Conservation (phyloP, 306 rosid genomes). For the Begonia fuchsioides region DNA sequence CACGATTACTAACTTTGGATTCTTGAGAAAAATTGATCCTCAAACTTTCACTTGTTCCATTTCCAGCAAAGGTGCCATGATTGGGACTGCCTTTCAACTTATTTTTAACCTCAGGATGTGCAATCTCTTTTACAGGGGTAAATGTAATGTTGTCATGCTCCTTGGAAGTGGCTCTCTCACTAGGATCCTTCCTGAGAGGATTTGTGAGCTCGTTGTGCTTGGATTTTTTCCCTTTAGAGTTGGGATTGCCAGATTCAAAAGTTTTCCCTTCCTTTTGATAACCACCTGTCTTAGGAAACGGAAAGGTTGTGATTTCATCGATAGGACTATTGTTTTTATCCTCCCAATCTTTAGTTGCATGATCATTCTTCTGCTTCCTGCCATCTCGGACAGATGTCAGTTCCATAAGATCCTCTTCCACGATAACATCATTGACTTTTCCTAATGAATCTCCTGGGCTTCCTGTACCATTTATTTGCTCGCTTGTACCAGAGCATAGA, state of each 20-base stretch:
- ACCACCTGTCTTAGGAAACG: slow-evolving; percentile 28
- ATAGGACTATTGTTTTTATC: slow-evolving; percentile 21
- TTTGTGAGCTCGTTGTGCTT: slow-evolving; percentile 27
- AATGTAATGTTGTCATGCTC: slow-evolving; percentile 33
- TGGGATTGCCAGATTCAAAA: slow-evolving; percentile 21
- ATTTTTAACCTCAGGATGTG: slow-evolving; percentile 28
- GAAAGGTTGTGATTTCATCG: slow-evolving; percentile 19
- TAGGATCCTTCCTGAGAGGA: slow-evolving; percentile 29
- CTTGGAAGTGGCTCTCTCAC: slow-evolving; percentile 19
- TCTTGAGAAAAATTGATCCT: slow-evolving; percentile 22
- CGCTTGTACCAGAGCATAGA: slow-evolving; percentile 26
- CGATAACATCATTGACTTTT: slow-evolving; percentile 20
- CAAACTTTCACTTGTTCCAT: slow-evolving; percentile 33
- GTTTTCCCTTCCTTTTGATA: slow-evolving; percentile 23
- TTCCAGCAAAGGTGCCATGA: slow-evolving; percentile 17
- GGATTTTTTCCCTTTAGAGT: slow-evolving; percentile 30
- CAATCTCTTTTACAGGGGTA: slow-evolving; percentile 27
- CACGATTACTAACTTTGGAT: slow-evolving; percentile 34
- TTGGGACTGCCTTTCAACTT: slow-evolving; percentile 38
- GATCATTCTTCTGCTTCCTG: slow-evolving; percentile 13
- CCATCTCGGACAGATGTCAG: slow-evolving; percentile 16
- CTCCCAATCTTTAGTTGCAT: slow-evolving; percentile 30
- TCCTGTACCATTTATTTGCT: slow-evolving; percentile 18
- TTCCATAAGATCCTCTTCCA: slow-evolving; percentile 24
- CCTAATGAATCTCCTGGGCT: slow-evolving; percentile 18